These are phyloP conservation scores for Pseudozyma thailandica DNA, from an alignment of 1,284 basidiomycete genomes.

Conservation along the genomic window DNA sequence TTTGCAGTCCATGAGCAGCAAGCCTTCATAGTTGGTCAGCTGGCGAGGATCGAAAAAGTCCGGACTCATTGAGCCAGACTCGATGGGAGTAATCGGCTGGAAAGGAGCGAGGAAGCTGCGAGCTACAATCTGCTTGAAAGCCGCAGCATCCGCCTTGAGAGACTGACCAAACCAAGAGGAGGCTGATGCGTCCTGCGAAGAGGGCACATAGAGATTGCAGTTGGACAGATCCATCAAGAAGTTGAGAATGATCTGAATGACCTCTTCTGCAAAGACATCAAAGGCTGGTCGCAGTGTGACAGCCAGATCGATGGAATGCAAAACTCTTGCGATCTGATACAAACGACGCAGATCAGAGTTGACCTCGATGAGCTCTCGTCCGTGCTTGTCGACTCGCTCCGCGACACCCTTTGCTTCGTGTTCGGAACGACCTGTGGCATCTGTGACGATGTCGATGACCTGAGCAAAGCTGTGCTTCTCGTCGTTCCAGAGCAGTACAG, in stretches of 20 bases:
- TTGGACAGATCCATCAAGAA: slow-evolving; percentile 63
- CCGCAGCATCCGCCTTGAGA: slow-evolving; percentile 50
- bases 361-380: slow-evolving; percentile 86
- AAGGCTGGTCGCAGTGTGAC: slow-evolving; percentile 88
- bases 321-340: slow-evolving; percentile 81
- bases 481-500: slow-evolving; percentile 93
- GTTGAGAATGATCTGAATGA: slow-evolving; percentile 72
- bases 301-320: slow-evolving; percentile 88
- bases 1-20: slow-evolving; percentile 63
- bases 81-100: slow-evolving; percentile 36
- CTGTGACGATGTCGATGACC: slow-evolving; percentile 76
- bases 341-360: slow-evolving; percentile 77
- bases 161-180: slow-evolving; percentile 22
- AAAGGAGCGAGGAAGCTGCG: slow-evolving; percentile 53
- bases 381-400: slow-evolving; percentile 79
- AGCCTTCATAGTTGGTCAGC: slow-evolving; percentile 59
- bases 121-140: slow-evolving; percentile 55
- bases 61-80: slow-evolving; percentile 49
- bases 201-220: slow-evolving; percentile 52
- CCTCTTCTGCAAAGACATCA: slow-evolving; percentile 89
- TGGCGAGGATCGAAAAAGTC: slow-evolving; percentile 59
- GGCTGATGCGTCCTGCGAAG: slow-evolving; percentile 10
- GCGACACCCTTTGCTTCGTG: slow-evolving; percentile 74
- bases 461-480: slow-evolving; percentile 96
- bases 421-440: slow-evolving; percentile 54